phyloP scores from a whole-genome alignment of 139 green algal genomes.

The Tetraselmis chui region DNA sequence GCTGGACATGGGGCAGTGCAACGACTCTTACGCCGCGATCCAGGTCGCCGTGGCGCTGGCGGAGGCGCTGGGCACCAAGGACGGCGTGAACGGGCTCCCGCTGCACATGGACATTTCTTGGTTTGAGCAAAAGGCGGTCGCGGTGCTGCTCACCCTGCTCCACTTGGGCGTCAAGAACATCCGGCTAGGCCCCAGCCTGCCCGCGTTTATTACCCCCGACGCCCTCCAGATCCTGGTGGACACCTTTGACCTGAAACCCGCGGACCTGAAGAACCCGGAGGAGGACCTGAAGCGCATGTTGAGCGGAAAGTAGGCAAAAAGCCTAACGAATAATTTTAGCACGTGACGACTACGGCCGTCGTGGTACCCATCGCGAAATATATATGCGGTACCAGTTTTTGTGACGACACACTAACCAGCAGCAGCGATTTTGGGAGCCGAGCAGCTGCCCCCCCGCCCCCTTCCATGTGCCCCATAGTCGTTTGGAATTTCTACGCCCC shows the following conservation, averaged over 20 bases:
- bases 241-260: constrained; percentile 50
- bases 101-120: constrained; percentile 61
- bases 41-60: constrained; percentile 27
- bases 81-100: constrained; percentile 57
- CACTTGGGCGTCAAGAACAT: constrained; percentile 68
- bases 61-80: constrained; percentile 51
- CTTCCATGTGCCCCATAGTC: no score
- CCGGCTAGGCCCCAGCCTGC: constrained; percentile 54
- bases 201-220: constrained; percentile 66
- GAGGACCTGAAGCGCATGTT: constrained; percentile 57
- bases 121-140: constrained; percentile 78
- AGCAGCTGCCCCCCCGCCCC: no score
- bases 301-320: constrained; percentile 16
- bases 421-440: no score
- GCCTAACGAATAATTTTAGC: no score
- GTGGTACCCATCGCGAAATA: no score
- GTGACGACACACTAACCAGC: no score
- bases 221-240: constrained; percentile 52
- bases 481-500: no score
- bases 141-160: constrained; percentile 65
- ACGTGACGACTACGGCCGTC: no score
- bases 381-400: no score
- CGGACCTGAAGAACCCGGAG: constrained; percentile 41
- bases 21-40: constrained; percentile 32
- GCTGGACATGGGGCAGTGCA: constrained; percentile 75